Base-by-base conservation (phyloP, 2,329 filamentous ascomycete genomes). In the Calonectria montana region DNA sequence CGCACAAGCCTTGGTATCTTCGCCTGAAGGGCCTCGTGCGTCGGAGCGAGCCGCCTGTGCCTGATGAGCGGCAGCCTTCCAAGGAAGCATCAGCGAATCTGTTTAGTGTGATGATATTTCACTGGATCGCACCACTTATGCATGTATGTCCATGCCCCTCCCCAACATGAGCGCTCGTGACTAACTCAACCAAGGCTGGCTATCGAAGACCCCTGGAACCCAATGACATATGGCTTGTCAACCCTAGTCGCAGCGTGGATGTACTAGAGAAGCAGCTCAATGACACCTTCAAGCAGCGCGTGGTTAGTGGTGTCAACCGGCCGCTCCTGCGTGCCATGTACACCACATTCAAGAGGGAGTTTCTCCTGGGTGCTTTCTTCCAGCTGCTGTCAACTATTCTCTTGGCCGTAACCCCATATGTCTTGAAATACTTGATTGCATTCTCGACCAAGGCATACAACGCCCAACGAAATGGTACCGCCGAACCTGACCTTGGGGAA, bases 61-160 rank as follows among this genome's bases (percentile, higher is more conserved):
- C 65, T 15, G 29, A 61, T 5, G 53, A 67, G 31, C 65, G 53
- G 9, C 53, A 29, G 27, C 65, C 41, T 15, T 67, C 65, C 3
- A 48, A 25, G 15, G 65, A 62, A 25, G 23, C 37, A 9, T 27
- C 29, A 1, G 65, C 65, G 13, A 61, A 21, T 18, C 8, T 61
- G 7, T 61, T 67, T 31, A 67, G 65, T 27, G 37, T n/a, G 16
- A 16, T 61, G 23, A 35, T 47, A 29, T 67, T 67, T 27, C 53
- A 67, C 39, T 67, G 65, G 65, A 61, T 67, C 31, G 39, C 53
- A 61, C 65, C 65, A 48, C 53, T 67, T 10, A 67, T 67, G 65
- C 53, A 48, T 29, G 53, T 61, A 6, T 23, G 65, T 67, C 16
- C 27, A 47, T 21, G 8, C n/a, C 2, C 18, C 27, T 23, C 37